Percentiles rank a stretch among this genome's conserved stretches.
These are phyloP conservation scores for Xylariaceae sp. DNA, from an alignment of 2,329 filamentous ascomycete species.

Conservation along the genomic window DNA sequence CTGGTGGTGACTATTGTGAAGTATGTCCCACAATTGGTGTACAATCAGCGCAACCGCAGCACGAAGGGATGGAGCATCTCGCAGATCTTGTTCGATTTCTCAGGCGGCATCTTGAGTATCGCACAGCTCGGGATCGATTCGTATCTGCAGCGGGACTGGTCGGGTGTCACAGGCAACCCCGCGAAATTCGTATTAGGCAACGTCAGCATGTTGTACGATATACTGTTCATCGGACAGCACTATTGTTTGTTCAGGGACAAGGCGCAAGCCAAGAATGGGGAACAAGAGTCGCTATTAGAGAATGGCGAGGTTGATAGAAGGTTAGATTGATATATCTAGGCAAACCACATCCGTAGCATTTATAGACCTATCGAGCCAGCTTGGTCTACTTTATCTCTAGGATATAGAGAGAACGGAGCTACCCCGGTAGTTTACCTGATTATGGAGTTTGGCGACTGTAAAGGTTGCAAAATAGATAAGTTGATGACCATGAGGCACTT, in stretches of 20 bases:
- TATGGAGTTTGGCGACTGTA: too few relatives aligned
- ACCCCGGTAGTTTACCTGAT: too few relatives aligned
- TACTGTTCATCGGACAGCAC: conserved; percentile 85
- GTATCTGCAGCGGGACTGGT: conserved; percentile 81
- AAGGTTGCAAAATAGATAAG: too few relatives aligned
- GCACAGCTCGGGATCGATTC: conserved; percentile 82
- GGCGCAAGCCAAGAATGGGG: conserved; percentile 27
- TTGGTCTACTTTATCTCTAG: too few relatives aligned
- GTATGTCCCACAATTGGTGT: conserved; percentile 81
- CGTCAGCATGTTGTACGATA: conserved; percentile 80
- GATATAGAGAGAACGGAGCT: too few relatives aligned
- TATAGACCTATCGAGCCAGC: neutral
- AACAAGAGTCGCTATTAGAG: conserved; percentile 39
- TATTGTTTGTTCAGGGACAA: conserved; percentile 68
- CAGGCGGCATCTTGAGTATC: conserved; percentile 78
- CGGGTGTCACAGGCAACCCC: conserved; percentile 84
- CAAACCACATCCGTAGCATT: too few relatives aligned
- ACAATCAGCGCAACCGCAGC: conserved; percentile 81
- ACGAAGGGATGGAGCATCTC: conserved; percentile 85
- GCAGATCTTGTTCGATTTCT: conserved; percentile 80
- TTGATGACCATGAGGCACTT: too few relatives aligned
- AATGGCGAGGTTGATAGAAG: conserved; percentile 30
- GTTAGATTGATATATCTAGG: conserved; percentile 26
- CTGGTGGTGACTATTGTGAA: conserved; percentile 85
- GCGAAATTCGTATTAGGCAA: conserved; percentile 87